A percentile compares a stretch with the other conserved stretches of the same genome.
These are phyloP conservation scores for Xerocomus nothofagi DNA, from an alignment of 1,284 basidiomycete species.

Conservation along the genomic window DNA sequence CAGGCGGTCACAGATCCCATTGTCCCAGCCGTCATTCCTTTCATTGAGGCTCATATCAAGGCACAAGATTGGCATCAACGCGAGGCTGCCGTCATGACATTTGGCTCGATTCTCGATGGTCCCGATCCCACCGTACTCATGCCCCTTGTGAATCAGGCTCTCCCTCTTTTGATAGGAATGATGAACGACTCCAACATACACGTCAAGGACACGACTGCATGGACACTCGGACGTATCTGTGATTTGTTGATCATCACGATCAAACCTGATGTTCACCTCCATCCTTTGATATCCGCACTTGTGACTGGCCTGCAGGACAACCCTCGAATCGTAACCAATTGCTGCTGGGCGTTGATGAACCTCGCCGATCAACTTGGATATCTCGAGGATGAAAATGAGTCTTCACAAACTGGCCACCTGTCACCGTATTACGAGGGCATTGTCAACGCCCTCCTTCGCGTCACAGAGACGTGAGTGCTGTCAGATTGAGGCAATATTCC, in stretches of 20 bases:
- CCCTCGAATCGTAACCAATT: conserved; percentile 89
- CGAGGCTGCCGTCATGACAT: conserved; percentile 98
- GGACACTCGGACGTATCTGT: conserved; percentile 96
- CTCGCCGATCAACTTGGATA: conserved; percentile 82
- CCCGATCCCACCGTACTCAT: conserved; percentile 86
- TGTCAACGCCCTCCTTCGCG: conserved; percentile 75
- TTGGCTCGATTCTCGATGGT: conserved; percentile 96
- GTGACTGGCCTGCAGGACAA: conserved; percentile 82
- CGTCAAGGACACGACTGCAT: conserved; percentile 97
- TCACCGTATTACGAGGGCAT: conserved; percentile 91
- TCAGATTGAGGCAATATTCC: not conserved
- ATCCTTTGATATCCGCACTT: conserved; percentile 81
- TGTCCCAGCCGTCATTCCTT: conserved; percentile 92
- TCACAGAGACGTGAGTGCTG: conserved; percentile 76
- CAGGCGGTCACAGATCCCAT: conserved; percentile 90
- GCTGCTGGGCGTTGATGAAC: conserved; percentile 97
- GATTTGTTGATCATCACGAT: conserved; percentile 88
- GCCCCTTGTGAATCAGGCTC: conserved; percentile 91
- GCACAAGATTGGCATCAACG: conserved; percentile 91
- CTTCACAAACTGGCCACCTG: conserved; percentile 58
- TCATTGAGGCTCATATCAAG: conserved; percentile 97
- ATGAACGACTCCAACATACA: conserved; percentile 84
- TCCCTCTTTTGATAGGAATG: conserved; percentile 95
- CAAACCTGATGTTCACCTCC: conserved; percentile 87
- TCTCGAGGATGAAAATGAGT: conserved; percentile 56